Evolutionary conservation across 1,139 yeast genomes (phyloP), one percentile per base, ranked within the genome.

Genomic region (Yamadazyma epiphylla): DNA sequence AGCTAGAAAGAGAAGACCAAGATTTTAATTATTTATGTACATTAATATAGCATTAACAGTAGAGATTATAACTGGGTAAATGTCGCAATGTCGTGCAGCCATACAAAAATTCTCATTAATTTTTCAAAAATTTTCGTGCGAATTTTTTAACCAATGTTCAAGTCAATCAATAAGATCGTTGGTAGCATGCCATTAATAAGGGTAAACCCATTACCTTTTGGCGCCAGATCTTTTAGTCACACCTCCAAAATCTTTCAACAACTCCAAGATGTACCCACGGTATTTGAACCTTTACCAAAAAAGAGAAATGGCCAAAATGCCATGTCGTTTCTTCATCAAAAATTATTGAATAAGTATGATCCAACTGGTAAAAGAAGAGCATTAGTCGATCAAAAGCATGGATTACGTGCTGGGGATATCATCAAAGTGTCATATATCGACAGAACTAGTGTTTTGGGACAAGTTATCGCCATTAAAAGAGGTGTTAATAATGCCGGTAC

Each of bases 1-100:
- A 3, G 98, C 94, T 26, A 77, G 99, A 62, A 83, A 83, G 70
- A 81, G 99, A 74, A 77, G 84, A 45, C 80, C 94, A 14, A 72
- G 85, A 47, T 91, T 91, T 58, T 89, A 54, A 40, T 7, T 17
- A 10, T 17, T 17, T 17, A 17, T 7, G 20, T 17, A 7, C 20
- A 17, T 17, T 17, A 17, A 17, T 17, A 10, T 17, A 10, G 7
- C 20, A 7, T 7, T 7, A 17, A 17, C 20, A 10, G 20, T 17
- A 17, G 20, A 10, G 9, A 17, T 10, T 7, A 10, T 17, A 17
- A 10, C 9, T 10, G 20, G 7, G 20, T 7, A 10, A 10, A 17
- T 10, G 20, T 17, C 7, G 9, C 9, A 7, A 17, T 7, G 20
- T 17, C 9, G 7, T 10, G 10, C 9, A 17, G 10, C 20, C n/a